Base-by-base conservation (phyloP, 2,329 filamentous ascomycete genomes). In the Ambrosiella beaveri region DNA sequence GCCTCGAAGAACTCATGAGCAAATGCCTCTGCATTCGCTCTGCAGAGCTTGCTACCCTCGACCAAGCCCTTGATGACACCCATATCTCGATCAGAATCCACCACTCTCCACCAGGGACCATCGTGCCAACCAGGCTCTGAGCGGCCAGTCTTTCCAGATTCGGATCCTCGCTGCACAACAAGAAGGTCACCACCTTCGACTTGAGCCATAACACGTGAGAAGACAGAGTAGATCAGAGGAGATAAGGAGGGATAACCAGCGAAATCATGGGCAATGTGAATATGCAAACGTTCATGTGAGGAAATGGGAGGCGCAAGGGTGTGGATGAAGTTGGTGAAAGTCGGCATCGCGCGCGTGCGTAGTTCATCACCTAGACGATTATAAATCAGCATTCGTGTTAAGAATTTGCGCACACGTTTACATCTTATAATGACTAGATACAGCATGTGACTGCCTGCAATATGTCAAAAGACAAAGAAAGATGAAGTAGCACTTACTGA, bases 191-290 rank as follows among this genome's bases (percentile, higher is more conserved):
- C 93, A 63, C 93, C 93, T 71, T 98, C 93, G 51, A 98, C 93
- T 72, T 98, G 93, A n/a, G 89, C 81, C 93, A 98, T 98, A 66
- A 98, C 90, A 57, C 89, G 84, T 58, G 86, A 86, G 73, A 98
- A 98, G 62, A 93, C 89, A 59, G 80, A 79, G 71, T 97, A 88
- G 65, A 97, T 88, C 57, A 96, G 79, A 15, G 91, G 89, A 68
- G 97, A 91, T 64, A 98, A 81, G 15, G 88, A 91, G 2, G 93
- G 93, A 69, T 98, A 98, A 64, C 88, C 88, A 64, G 89, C 83
- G 49, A 98, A 80, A 69, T 97, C 93, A 74, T 98, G 93, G 7
- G 91, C 95, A 63, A 93, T 94, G 73, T 98, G 93, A 65, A 98
- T 97, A 65, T 94, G 86, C 7, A 98, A 85, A 54, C 91, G 87